Evolutionary conservation across 441 rosid species (phyloP), one percentile per base, ranked within the genome.

Genomic region (Eugenia klotzschiana): DNA sequence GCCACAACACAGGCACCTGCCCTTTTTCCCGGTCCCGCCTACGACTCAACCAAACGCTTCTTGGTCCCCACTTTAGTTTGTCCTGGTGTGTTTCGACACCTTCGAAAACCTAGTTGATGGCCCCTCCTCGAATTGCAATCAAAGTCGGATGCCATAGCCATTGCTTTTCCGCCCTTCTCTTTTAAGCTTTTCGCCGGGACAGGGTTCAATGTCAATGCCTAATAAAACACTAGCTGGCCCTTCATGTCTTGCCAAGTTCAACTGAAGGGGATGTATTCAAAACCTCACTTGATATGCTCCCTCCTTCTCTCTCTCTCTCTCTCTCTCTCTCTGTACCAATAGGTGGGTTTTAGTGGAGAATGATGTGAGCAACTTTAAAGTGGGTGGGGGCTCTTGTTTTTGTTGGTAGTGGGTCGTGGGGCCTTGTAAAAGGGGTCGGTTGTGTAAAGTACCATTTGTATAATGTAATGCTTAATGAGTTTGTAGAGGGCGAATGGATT

Each of bases 391-490:
- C 88, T 85, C 74, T 86, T 84, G 53, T 83, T 87, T 87, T 90
- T 88, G 84, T 84, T 43, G 37, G 83, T 89, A 92, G 95, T 95
- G 97, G 93, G 88, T 51, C 85, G 96, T 90, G 93, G 96, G 96
- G 85, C 96, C 93, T 89, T 84, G 82, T 82, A 90, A 89, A 87
- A 84, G 89, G 82, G 84, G 20, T 84, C 79, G 81, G 83, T 80
- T 86, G 52, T 80, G 84, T 84, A 87, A 84, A 15, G 82, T 79
- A 73, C 56, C 51, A 37, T 83, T 84, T 90, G 85, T 87, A 83
- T 43, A 43, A 51, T 79, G 81, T 79, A 79, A 79, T 79, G 81
- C 55, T 54, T 79, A 49, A 26, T 49, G 4, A 18, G 81, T 41
- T 79, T 16, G n/a, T 12, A 20, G 55, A 20, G 3, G 55, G n/a